These are phyloP conservation scores for Colletotrichum tamarilloi DNA, from an alignment of 2,329 filamentous ascomycete genomes.

Conservation along the genomic window DNA sequence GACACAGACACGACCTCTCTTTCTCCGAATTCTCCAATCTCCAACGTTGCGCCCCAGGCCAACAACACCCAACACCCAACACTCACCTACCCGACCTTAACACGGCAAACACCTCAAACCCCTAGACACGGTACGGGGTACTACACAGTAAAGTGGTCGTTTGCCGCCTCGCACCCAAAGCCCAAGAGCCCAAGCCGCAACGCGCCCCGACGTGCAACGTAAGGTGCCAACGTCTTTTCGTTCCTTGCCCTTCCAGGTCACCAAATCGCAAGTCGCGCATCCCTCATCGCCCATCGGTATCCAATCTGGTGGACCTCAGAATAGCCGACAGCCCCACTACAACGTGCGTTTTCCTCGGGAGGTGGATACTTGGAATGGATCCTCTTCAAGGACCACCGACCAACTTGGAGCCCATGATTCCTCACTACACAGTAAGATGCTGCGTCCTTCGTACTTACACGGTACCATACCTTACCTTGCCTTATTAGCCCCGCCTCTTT, in stretches of 20 bases:
- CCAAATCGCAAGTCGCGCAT: background rate
- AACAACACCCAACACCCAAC: background rate
- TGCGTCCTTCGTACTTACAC: too few relatives aligned
- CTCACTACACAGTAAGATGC: too few relatives aligned
- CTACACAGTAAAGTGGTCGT: background rate
- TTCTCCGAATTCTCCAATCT: background rate
- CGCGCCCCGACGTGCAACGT: too few relatives aligned
- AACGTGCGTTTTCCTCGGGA: conserved; percentile 1
- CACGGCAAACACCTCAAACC: background rate
- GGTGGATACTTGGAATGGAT: conserved; percentile 8
- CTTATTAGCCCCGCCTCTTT: background rate
- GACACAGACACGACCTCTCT: background rate
- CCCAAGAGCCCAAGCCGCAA: too few relatives aligned
- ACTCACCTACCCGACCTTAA: background rate
- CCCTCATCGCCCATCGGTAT: background rate
- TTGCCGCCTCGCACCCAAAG: background rate
- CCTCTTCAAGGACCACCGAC: background rate
- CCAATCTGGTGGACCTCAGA: background rate
- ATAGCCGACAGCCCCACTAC: conserved; percentile 1
- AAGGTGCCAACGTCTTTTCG: background rate
- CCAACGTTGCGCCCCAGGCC: background rate
- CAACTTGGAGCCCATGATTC: background rate
- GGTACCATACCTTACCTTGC: too few relatives aligned
- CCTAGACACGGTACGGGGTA: background rate
- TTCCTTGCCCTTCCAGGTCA: background rate